These are phyloP conservation scores for Coemansia sp. DNA, from an alignment of 192 early-diverging fungal species.

Conservation along the genomic window DNA sequence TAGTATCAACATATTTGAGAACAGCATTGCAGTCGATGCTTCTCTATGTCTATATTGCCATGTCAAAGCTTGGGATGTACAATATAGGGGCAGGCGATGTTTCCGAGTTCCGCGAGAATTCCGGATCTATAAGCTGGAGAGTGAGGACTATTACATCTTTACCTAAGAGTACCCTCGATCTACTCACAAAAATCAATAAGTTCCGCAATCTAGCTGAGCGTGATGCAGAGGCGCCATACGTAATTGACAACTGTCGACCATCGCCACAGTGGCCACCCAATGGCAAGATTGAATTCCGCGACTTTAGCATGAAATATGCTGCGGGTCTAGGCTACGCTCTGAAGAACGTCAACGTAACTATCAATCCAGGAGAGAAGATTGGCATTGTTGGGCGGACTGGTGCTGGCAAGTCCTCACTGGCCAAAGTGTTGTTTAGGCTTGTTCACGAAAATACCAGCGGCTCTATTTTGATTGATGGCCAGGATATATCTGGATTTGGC, in stretches of 20 bases:
- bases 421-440: conserved; percentile 60
- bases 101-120: background rate
- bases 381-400: conserved; percentile 61
- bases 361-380: conserved; percentile 59
- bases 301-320: conserved; percentile 29
- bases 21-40: background rate
- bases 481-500: conserved; percentile 71
- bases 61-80: background rate
- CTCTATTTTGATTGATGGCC: conserved; percentile 72
- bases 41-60: background rate
- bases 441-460: conserved; percentile 57
- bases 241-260: conserved; percentile 6
- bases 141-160: no score
- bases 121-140: background rate
- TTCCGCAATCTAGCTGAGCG: conserved; percentile 1
- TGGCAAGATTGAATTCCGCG: conserved; percentile 31
- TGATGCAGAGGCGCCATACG: conserved; percentile 12
- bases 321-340: conserved; percentile 27
- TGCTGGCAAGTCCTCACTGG: conserved; percentile 65
- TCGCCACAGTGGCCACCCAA: conserved; percentile 16
- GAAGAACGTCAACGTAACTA: conserved; percentile 44
- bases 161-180: no score
- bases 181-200: background rate
- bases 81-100: background rate
- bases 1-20: background rate